phyloP scores from a whole-genome alignment of 2,329 filamentous ascomycete species.

The Paracoccidioides lutzii region DNA sequence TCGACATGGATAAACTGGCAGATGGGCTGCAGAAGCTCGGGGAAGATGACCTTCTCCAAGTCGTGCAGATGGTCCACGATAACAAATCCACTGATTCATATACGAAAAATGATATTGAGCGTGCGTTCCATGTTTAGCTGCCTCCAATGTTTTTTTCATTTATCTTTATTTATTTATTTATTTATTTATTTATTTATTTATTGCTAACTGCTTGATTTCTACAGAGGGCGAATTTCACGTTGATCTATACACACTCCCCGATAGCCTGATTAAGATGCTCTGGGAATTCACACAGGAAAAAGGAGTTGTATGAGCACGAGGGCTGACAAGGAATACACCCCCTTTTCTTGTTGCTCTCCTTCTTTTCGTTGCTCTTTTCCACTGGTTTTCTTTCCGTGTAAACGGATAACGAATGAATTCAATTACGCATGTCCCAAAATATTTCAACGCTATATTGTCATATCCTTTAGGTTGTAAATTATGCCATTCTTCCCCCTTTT shows the following conservation, averaged over 20 bases:
- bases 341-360: neutral
- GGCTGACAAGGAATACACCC: neutral
- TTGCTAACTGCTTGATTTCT: slow-evolving; percentile 22
- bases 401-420: neutral
- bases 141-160: too few relatives aligned
- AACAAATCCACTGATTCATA: slow-evolving; percentile 91
- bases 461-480: neutral
- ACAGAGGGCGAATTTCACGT: slow-evolving; percentile 93
- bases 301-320: slow-evolving; percentile 22
- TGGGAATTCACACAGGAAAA: slow-evolving; percentile 66
- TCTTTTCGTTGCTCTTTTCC: neutral
- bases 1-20: slow-evolving; percentile 94
- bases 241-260: slow-evolving; percentile 93
- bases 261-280: slow-evolving; percentile 76
- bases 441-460: neutral
- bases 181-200: neutral
- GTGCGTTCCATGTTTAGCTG: slow-evolving; percentile 41
- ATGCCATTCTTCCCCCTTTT: neutral
- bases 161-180: neutral
- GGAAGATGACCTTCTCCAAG: slow-evolving; percentile 86
- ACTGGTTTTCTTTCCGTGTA: neutral
- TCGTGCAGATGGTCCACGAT: slow-evolving; percentile 97
- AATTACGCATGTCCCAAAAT: neutral
- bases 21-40: slow-evolving; percentile 77
- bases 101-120: slow-evolving; percentile 92